Base-by-base conservation (phyloP, 2,329 filamentous ascomycete species). In the Paecilomyces sp. region DNA sequence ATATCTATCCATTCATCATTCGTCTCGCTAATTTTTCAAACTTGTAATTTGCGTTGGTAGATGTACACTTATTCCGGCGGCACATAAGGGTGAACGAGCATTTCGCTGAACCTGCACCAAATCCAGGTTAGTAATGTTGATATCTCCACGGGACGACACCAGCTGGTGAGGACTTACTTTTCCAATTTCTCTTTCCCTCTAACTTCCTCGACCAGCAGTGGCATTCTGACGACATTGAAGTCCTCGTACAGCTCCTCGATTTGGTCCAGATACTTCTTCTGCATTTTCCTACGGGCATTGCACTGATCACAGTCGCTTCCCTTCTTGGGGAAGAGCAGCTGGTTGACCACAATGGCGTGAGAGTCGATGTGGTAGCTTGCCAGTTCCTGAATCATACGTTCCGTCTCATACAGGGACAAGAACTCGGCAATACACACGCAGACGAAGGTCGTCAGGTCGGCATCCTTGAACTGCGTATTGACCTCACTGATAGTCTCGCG, bases 161-260 rank as follows among this genome's bases (percentile, higher is more conserved):
- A 51, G 28, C 18, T 41, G 15, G 28, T 28, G 18, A 50, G 33
- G 52, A 31, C 76, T 68, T 67, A 97, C 76, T 85, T 91, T 78
- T 95, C 92, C 67, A 99, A 79, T 77, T 87, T 93, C 71, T 97
- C 93, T 82, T 95, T 96, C 53, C 94, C 94, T 69, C 94, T 83
- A 9, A 99, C 92, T 79, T 99, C 94, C 75, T 99, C 93, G 1
- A 96, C 91, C 61, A 99, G 79, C 70, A 99, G 77, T 41, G 94
- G 94, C 92, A 99, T 97, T 82, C 93, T 93, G 67, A 99, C 93
- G 47, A 99, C 92, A 73, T 99, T 96, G 80, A 99, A 99, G 76
- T 99, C 94, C 71, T 97, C 92, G 74, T 99, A 99, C 61, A 99
- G 79, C 80, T 99, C 94, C 78, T 96, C 92, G 70, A 97, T 97